phyloP scores from a whole-genome alignment of 352 stramenopile species.

The Phytophthora sp. region DNA sequence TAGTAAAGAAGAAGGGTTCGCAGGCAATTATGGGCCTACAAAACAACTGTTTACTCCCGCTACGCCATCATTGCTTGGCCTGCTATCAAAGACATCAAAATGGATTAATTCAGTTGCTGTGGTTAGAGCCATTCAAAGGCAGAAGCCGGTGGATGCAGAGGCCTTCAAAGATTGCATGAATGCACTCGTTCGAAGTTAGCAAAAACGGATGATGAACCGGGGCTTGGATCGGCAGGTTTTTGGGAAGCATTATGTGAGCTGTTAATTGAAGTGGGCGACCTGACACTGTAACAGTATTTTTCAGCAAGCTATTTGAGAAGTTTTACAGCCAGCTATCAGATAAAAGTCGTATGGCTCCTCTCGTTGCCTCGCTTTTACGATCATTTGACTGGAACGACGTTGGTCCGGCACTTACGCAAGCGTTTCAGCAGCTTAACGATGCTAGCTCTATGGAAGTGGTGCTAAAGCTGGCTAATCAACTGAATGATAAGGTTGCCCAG shows the following conservation, averaged over 20 bases:
- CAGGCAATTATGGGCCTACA: constrained; percentile 11
- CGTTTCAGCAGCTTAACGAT: too few relatives aligned
- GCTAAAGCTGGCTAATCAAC: not conserved
- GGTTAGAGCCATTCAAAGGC: not conserved
- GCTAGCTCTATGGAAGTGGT: constrained; percentile 7
- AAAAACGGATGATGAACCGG: too few relatives aligned
- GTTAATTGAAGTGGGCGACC: too few relatives aligned
- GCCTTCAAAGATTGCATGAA: constrained; percentile 9
- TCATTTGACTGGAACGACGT: not conserved
- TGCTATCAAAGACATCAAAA: not conserved
- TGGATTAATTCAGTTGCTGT: constrained; percentile 2
- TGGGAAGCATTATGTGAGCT: too few relatives aligned
- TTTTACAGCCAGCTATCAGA: too few relatives aligned
- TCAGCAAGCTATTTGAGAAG: too few relatives aligned
- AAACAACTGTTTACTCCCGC: constrained; percentile 22
- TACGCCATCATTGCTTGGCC: constrained; percentile 23
- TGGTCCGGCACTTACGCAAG: not conserved
- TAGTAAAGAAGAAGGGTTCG: constrained; percentile 18
- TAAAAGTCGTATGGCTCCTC: too few relatives aligned
- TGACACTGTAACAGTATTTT: too few relatives aligned
- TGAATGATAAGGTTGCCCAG: not conserved
- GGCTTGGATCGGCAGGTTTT: too few relatives aligned
- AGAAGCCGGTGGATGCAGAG: not conserved
- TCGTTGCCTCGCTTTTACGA: too few relatives aligned
- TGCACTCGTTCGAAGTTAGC: too few relatives aligned